phyloP scores from a whole-genome alignment of 2,329 filamentous ascomycete species.

The Sclerotinia spermophila region DNA sequence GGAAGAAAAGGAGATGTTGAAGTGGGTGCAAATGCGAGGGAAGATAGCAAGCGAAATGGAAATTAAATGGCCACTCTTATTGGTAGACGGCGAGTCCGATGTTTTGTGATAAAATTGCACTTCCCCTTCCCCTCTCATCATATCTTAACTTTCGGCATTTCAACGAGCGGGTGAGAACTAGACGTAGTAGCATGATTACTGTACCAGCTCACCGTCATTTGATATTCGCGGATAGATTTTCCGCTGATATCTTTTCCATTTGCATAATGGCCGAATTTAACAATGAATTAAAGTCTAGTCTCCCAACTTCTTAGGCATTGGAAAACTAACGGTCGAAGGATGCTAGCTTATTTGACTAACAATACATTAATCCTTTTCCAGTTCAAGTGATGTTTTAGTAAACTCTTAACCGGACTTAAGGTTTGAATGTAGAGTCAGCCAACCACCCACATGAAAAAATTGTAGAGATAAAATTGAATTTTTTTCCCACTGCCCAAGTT shows the following conservation, averaged over 20 bases:
- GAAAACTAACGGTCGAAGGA: background rate
- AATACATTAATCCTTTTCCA: background rate
- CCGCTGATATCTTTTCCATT: background rate
- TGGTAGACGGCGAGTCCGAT: conserved; percentile 13
- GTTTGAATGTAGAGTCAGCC: background rate
- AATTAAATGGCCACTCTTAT: background rate
- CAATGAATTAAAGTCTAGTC: background rate
- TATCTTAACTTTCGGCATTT: background rate
- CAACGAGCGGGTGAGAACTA: background rate
- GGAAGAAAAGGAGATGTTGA: conserved; percentile 9
- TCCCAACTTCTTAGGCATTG: background rate
- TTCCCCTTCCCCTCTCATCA: conserved; percentile 3
- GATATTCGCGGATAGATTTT: background rate
- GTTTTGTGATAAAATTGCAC: background rate
- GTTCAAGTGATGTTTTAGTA: background rate
- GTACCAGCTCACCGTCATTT: conserved; percentile 12
- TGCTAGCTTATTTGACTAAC: background rate
- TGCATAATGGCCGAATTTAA: background rate
- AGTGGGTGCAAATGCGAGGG: conserved; percentile 11
- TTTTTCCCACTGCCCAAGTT: background rate
- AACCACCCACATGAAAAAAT: background rate
- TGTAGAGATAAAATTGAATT: background rate
- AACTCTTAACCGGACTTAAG: background rate
- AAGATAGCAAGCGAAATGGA: conserved; percentile 6
- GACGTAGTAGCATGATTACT: background rate